These are phyloP conservation scores for Eucalyptus curtisii DNA, from an alignment of 345 rosid genomes.

Conservation along the genomic window DNA sequence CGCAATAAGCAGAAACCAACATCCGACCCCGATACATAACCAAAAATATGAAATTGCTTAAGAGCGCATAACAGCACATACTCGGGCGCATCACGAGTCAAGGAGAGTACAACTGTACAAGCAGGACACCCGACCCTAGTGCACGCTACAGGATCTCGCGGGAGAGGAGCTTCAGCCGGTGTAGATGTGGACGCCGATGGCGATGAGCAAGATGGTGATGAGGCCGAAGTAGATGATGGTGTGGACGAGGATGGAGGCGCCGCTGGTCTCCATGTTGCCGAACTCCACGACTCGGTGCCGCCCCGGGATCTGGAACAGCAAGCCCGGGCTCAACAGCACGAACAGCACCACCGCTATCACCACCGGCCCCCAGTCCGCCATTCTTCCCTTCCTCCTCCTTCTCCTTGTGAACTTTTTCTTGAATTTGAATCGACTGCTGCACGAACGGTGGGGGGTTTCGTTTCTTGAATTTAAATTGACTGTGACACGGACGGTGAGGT, in stretches of 20 bases:
- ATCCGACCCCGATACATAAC: neutral
- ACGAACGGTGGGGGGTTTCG: neutral
- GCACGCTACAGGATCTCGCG: neutral
- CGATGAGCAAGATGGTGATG: conserved; percentile 45
- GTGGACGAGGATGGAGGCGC: conserved; percentile 37
- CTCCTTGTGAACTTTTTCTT: neutral
- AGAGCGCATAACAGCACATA: neutral
- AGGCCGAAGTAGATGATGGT: conserved; percentile 37
- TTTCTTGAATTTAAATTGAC: neutral
- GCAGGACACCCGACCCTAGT: neutral
- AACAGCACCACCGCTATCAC: conserved; percentile 39
- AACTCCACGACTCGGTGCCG: conserved; percentile 30
- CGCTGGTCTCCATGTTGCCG: conserved; percentile 47
- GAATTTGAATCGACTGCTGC: neutral
- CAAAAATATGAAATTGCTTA: neutral
- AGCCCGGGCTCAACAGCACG: conserved; percentile 37
- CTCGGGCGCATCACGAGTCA: neutral
- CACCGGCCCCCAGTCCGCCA: conserved; percentile 57
- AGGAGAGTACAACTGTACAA: neutral
- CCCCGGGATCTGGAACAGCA: conserved; percentile 45
- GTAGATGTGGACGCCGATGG: conserved; percentile 42
- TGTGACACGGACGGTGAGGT: neutral
- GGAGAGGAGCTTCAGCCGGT: neutral
- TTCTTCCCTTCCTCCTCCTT: neutral
- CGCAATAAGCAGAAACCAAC: neutral